phyloP scores from a whole-genome alignment of 495 filamentous ascomycete genomes.

The Penicillium ochrochloron region DNA sequence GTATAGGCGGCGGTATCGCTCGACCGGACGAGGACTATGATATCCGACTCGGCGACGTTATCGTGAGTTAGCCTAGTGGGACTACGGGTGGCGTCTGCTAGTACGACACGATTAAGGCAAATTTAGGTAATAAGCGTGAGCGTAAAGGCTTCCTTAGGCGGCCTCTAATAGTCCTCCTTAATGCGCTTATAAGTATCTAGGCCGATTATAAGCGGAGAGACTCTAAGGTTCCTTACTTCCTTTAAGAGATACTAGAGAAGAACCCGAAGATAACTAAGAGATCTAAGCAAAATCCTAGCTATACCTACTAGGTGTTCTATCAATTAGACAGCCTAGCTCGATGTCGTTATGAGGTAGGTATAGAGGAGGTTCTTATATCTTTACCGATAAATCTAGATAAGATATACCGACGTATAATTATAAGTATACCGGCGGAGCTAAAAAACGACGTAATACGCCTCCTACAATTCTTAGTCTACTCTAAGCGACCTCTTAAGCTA shows the following conservation, averaged over 20 bases:
- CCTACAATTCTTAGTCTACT: constrained; percentile 31
- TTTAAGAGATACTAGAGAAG: constrained; percentile 22
- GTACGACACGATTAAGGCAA: constrained; percentile 28
- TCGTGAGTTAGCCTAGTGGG: constrained; percentile 25
- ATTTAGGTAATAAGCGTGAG: constrained; percentile 14
- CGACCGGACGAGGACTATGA: constrained; percentile 22
- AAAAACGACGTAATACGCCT: constrained; percentile 29
- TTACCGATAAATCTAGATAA: constrained; percentile 43
- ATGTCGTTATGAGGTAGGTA: constrained; percentile 27
- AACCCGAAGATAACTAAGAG: neutral
- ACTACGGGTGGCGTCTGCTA: constrained; percentile 24
- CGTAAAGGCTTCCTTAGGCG: constrained; percentile 21
- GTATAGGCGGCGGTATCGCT: constrained; percentile 33
- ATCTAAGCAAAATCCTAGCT: constrained; percentile 10
- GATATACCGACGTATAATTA: constrained; percentile 44
- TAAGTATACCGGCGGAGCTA: constrained; percentile 29
- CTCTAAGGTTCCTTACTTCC: constrained; percentile 25
- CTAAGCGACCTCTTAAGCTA: constrained; percentile 26
- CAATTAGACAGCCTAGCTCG: constrained; percentile 42
- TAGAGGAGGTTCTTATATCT: constrained; percentile 33
- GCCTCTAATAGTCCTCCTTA: constrained; percentile 30
- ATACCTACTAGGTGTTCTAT: constrained; percentile 33
- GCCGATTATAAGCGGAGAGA: constrained; percentile 26
- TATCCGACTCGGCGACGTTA: constrained; percentile 31
- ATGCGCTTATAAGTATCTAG: constrained; percentile 28